Percentiles rank a stretch among this genome's conserved stretches.
These are phyloP conservation scores for Russula ochroleuca DNA, from an alignment of 768 basidiomycete species.

Conservation along the genomic window DNA sequence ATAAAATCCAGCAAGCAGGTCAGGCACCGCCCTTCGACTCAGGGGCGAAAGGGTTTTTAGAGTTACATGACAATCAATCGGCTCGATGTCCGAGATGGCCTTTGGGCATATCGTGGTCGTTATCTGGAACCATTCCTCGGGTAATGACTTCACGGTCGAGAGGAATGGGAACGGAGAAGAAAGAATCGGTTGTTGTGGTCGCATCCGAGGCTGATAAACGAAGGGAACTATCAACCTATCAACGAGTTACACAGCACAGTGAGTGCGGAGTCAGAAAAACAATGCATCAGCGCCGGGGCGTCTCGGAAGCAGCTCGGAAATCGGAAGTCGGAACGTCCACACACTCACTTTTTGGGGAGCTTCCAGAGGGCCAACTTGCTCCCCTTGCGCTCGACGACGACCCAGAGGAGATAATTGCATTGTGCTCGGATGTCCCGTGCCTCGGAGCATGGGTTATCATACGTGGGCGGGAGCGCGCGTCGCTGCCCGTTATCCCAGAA, in stretches of 20 bases:
- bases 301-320: neutral
- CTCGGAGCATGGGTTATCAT: constrained; percentile 39
- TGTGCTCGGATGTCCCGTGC: constrained; percentile 35
- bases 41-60: too few relatives aligned
- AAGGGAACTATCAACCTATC: constrained; percentile 46
- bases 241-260: neutral
- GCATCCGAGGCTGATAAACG: constrained; percentile 49
- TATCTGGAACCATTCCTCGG: constrained; percentile 63
- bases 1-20: neutral
- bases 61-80: constrained; percentile 51
- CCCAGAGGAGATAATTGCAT: constrained; percentile 44
- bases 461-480: constrained; percentile 44
- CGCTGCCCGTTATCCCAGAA: constrained; percentile 11
- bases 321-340: neutral
- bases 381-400: constrained; percentile 40
- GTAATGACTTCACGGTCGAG: constrained; percentile 53
- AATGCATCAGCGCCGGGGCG: neutral
- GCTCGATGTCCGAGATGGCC: constrained; percentile 35
- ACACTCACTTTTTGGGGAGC: constrained; percentile 43
- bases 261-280: too few relatives aligned
- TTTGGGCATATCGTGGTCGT: constrained; percentile 42
- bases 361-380: constrained; percentile 44
- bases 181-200: constrained; percentile 53
- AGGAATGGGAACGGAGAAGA: constrained; percentile 45
- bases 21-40: neutral